A percentile compares a stretch with the other conserved stretches of the same genome.
These are phyloP conservation scores for Pholiota molesta DNA, from an alignment of 768 basidiomycete species.

Conservation along the genomic window DNA sequence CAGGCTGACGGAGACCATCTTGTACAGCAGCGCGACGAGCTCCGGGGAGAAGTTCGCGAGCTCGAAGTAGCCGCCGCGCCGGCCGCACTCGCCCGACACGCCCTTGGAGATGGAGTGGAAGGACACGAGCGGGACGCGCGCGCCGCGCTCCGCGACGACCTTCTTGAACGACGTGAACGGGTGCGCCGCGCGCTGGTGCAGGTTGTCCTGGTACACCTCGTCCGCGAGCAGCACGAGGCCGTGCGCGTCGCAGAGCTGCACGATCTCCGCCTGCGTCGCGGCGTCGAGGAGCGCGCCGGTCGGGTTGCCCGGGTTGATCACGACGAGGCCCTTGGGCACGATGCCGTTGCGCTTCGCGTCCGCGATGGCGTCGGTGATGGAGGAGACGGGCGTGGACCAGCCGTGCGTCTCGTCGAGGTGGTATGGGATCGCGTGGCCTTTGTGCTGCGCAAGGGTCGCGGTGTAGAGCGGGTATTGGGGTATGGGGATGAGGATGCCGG, in stretches of 20 bases:
- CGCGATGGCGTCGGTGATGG: constrained; percentile 68
- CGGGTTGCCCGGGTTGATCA: constrained; percentile 99
- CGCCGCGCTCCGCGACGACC: constrained; percentile 66
- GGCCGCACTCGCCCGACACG: constrained; percentile 93
- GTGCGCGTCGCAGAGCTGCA: constrained; percentile 85
- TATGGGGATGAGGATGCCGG: constrained; percentile 92
- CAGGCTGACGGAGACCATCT: too few species aligned
- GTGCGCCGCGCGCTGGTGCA: constrained; percentile 68
- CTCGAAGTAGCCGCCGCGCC: constrained; percentile 98
- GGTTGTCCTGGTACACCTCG: constrained; percentile 97
- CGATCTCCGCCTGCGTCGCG: constrained; percentile 70
- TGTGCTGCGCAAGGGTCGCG: constrained; percentile 85
- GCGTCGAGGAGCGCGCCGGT: constrained; percentile 85
- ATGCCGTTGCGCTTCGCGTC: constrained; percentile 65
- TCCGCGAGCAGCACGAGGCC: constrained; percentile 90
- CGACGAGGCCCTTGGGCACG: constrained; percentile 81
- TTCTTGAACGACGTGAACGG: constrained; percentile 96
- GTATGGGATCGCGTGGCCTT: constrained; percentile 84
- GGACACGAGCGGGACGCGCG: constrained; percentile 83
- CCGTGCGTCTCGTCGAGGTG: constrained; percentile 79
- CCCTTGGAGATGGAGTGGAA: constrained; percentile 99
- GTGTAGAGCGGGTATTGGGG: constrained; percentile 99
- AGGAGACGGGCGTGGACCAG: constrained; percentile 80
- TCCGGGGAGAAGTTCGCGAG: constrained; percentile 19
- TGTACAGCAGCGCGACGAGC: too few species aligned